Conservation (phyloP, 2,329 filamentous ascomycete species). For the Colletotrichum sp. region DNA sequence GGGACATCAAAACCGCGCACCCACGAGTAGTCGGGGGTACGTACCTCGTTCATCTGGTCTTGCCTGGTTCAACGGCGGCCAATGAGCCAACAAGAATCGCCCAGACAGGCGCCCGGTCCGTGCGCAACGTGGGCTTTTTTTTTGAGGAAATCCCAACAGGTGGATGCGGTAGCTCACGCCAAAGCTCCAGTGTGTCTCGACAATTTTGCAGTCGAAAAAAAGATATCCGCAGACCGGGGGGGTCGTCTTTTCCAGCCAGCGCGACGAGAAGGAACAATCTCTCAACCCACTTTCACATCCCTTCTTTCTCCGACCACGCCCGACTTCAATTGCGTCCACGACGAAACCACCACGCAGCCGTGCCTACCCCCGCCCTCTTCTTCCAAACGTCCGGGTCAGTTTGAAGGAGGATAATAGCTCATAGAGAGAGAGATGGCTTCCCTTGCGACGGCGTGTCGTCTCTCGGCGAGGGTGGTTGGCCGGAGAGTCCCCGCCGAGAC, state of each 20-base stretch:
- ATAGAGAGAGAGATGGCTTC: conserved; percentile 64
- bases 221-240: not conserved
- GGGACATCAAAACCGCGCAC: not conserved
- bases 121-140: not conserved
- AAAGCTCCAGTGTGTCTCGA: conserved; percentile 8
- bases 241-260: not conserved
- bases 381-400: not conserved
- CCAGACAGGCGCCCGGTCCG: not conserved
- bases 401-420: not conserved
- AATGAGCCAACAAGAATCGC: conserved; percentile 1
- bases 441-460: conserved; percentile 66
- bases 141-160: conserved; percentile 17
- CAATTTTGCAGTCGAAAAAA: conserved; percentile 2
- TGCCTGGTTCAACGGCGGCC: not conserved
- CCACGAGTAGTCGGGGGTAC: too few relatives aligned
- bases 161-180: conserved; percentile 7
- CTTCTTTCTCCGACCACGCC: conserved; percentile 11
- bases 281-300: conserved; percentile 15
- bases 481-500: conserved; percentile 60
- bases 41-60: not conserved
- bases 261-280: not conserved
- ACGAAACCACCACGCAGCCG: not conserved
- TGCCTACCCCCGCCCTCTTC: not conserved
- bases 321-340: not conserved
- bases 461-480: conserved; percentile 64